These are phyloP conservation scores for Gnomoniopsis sp. DNA, from an alignment of 2,329 filamentous ascomycete genomes.

Conservation along the genomic window DNA sequence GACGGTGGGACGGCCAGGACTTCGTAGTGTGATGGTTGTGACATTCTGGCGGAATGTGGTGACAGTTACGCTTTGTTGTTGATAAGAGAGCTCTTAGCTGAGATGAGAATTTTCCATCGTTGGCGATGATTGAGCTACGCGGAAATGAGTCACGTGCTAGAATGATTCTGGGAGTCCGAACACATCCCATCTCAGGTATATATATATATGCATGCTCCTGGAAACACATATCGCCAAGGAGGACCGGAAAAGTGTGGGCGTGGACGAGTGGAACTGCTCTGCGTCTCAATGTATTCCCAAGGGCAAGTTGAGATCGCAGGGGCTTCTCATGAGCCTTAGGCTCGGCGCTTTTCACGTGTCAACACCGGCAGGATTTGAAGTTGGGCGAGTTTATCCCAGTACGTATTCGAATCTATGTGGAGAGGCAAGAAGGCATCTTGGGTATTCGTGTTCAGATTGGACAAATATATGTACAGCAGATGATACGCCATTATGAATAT, in stretches of 20 bases:
- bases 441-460: neutral
- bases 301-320: neutral
- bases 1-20: constrained; percentile 53
- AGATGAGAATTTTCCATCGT: neutral
- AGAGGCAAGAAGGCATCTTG: neutral
- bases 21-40: constrained; percentile 53
- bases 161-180: neutral
- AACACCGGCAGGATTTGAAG: neutral
- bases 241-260: neutral
- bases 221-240: neutral
- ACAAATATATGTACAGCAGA: constrained; percentile 6
- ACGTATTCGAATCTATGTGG: neutral
- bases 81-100: neutral
- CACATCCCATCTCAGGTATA: neutral
- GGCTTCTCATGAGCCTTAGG: neutral
- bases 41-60: neutral
- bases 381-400: neutral
- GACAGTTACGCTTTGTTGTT: neutral
- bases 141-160: constrained; percentile 15
- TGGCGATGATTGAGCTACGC: neutral
- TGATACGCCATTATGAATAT: neutral
- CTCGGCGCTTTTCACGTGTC: neutral
- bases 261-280: neutral
- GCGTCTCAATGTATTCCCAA: neutral
- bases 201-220: neutral